Conservation (phyloP, 192 early-diverging fungal species). For the Coemansia javaensis region DNA sequence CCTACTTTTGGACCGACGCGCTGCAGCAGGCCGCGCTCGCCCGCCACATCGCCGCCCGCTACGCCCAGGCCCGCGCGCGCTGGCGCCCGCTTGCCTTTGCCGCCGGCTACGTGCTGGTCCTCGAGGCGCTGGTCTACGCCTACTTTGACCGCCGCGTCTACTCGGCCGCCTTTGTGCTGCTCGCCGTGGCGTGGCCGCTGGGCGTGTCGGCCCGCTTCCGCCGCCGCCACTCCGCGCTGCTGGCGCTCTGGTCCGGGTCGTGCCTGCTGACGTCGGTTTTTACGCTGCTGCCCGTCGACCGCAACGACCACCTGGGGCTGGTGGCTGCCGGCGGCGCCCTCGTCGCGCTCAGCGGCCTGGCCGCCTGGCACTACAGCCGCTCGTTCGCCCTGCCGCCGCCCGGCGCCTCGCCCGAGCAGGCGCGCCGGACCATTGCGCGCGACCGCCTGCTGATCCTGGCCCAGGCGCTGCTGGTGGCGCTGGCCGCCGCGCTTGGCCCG, state of each 20-base stretch:
- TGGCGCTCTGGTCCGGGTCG: conserved; percentile 59
- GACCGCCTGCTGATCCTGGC: conserved; percentile 31
- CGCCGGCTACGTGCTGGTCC: conserved; percentile 56
- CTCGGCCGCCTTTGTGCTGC: conserved; percentile 54
- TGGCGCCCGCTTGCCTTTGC: conserved; percentile 43
- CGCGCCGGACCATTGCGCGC: conserved; percentile 22
- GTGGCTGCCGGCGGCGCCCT: conserved; percentile 50
- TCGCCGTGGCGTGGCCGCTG: conserved; percentile 63
- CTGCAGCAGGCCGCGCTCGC: conserved; percentile 35
- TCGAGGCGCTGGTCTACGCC: conserved; percentile 82
- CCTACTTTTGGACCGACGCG: conserved; percentile 77
- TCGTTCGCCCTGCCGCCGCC: conserved; percentile 33
- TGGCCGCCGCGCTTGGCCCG: conserved; percentile 41
- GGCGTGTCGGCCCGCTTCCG: conserved; percentile 52
- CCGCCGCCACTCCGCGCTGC: conserved; percentile 48
- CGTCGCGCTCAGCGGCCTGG: conserved; percentile 37
- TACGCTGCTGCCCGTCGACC: conserved; percentile 84
- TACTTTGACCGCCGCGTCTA: conserved; percentile 73
- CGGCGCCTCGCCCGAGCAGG: conserved; percentile 15
- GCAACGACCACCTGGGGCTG: conserved; percentile 64
- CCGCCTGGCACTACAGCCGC: conserved; percentile 38
- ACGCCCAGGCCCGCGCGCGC: conserved; percentile 10
- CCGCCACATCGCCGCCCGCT: conserved; percentile 23
- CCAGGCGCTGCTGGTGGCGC: conserved; percentile 34
- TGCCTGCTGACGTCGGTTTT: conserved; percentile 77